Evolutionary conservation across 345 rosid genomes (phyloP).

Genomic region (Corchorus olitorius): DNA sequence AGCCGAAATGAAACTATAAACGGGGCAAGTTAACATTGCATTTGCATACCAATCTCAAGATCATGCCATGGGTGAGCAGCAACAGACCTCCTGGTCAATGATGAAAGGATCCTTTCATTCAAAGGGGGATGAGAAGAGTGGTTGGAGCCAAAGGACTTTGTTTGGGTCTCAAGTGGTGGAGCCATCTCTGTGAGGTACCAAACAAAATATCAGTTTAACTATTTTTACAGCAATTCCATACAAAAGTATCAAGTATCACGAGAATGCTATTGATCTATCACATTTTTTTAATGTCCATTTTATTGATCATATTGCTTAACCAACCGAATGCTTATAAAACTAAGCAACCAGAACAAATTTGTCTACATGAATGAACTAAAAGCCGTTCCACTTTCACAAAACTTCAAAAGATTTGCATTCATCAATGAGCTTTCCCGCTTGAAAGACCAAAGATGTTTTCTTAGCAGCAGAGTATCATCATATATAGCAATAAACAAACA

Average conservation of each 20-base stretch:
- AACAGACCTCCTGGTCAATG: slow-evolving; percentile 84
- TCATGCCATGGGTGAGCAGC: slow-evolving; percentile 99
- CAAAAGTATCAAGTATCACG: not conserved
- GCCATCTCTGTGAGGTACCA: slow-evolving; percentile 54
- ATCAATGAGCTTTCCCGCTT: not conserved
- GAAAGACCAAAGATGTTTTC: not conserved
- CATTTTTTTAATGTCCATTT: not conserved
- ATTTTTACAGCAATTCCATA: not conserved
- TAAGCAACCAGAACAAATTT: not conserved
- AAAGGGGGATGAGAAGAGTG: slow-evolving; percentile 62
- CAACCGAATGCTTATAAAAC: not conserved
- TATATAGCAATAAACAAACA: slow-evolving; percentile 1
- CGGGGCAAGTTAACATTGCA: slow-evolving; percentile 15
- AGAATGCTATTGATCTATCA: not conserved
- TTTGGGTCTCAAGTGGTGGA: slow-evolving; percentile 61
- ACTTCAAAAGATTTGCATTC: not conserved
- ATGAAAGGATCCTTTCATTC: slow-evolving; percentile 92
- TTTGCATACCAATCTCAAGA: slow-evolving; percentile 84
- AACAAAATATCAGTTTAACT: not conserved
- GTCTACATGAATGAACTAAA: not conserved
- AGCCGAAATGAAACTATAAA: not conserved
- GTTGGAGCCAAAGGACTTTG: slow-evolving; percentile 36
- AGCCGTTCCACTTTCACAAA: not conserved
- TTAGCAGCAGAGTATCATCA: slow-evolving; percentile 7
- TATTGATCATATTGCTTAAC: not conserved